Base-by-base conservation (phyloP, 1,139 yeast genomes). In the Taiozyma onychis region DNA sequence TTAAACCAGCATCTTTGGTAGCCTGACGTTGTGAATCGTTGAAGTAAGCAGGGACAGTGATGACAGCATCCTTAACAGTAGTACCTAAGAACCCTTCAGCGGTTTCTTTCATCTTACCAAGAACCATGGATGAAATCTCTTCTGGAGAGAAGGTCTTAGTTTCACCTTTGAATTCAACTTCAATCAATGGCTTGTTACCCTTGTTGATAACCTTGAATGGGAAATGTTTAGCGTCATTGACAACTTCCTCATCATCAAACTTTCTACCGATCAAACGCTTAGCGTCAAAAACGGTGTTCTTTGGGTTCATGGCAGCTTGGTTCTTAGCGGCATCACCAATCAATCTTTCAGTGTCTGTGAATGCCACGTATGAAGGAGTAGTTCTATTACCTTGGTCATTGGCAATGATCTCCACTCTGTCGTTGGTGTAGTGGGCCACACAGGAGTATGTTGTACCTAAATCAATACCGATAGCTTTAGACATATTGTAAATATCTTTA, bases 21-120 rank as follows among this genome's bases (percentile, higher is more conserved):
- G 98, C 98, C 73, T 91, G 97, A 78, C 97, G 86, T 76, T 91
- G 98, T 53, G 98, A 96, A 73, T 91, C 98, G 72, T 91, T 93
- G 77, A 91, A 91, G 75, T 91, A 91, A 51, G 98, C 98, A 51
- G 98, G 98, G 52, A 91, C 89, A 45, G 90, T 84, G 59, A 85
- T 85, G 55, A 85, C 91, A 41, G 90, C 91, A 60, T 84, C 89
- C 57, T 76, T 81, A 51, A 85, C 82, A 49, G 72, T 72, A 51
- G 73, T 63, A 63, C 90, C 91, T 65, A 85, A 71, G 70, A 69
- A 81, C 52, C 74, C 74, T 67, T 82, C 87, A 49, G 88, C 87
- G 51, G 83, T 80, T 61, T 81, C 85, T 70, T 75, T 81, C 86
- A 81, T 81, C 72, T 81, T 81, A 54, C 67, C 65, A 66, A 81